Conservation (phyloP, 2,329 filamentous ascomycete genomes). For the Fusarium sp. region DNA sequence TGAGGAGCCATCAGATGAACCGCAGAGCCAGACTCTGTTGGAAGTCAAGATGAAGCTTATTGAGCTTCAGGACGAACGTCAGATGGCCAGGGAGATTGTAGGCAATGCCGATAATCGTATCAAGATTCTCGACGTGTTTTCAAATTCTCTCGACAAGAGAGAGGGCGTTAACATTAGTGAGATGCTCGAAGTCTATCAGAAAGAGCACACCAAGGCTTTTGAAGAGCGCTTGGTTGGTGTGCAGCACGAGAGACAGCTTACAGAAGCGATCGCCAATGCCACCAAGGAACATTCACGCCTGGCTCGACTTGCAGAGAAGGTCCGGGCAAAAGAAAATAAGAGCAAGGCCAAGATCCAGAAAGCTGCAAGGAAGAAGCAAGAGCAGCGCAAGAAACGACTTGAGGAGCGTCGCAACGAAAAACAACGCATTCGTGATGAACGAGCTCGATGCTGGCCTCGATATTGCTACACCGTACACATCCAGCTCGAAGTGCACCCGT, state of each 20-base stretch:
- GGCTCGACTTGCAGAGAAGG: constrained; percentile 42
- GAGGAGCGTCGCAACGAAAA: constrained; percentile 57
- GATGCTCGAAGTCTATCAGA: constrained; percentile 55
- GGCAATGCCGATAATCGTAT: constrained; percentile 51
- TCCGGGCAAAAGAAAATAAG: constrained; percentile 45
- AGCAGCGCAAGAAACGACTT: constrained; percentile 51
- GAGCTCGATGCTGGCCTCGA: constrained; percentile 61
- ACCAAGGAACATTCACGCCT: constrained; percentile 51
- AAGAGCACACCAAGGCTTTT: constrained; percentile 57
- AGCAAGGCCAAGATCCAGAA: constrained; percentile 50
- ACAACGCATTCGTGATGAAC: constrained; percentile 55
- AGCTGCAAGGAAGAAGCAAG: constrained; percentile 50
- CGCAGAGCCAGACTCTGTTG: constrained; percentile 31
- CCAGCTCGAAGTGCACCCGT: constrained; percentile 58
- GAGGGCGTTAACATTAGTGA: constrained; percentile 50
- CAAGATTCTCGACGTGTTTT: constrained; percentile 55
- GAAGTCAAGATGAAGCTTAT: constrained; percentile 48
- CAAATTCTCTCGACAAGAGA: constrained; percentile 51
- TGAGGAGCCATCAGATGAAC: constrained; percentile 41
- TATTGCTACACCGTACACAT: constrained; percentile 62
- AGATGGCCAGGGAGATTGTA: constrained; percentile 36
- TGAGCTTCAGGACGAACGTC: constrained; percentile 42
- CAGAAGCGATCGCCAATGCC: constrained; percentile 47
- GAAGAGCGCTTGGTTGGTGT: constrained; percentile 53
- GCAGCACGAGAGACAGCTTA: constrained; percentile 48